phyloP scores from a whole-genome alignment of 2,329 filamentous ascomycete species.

The Colletotrichum godetiae region DNA sequence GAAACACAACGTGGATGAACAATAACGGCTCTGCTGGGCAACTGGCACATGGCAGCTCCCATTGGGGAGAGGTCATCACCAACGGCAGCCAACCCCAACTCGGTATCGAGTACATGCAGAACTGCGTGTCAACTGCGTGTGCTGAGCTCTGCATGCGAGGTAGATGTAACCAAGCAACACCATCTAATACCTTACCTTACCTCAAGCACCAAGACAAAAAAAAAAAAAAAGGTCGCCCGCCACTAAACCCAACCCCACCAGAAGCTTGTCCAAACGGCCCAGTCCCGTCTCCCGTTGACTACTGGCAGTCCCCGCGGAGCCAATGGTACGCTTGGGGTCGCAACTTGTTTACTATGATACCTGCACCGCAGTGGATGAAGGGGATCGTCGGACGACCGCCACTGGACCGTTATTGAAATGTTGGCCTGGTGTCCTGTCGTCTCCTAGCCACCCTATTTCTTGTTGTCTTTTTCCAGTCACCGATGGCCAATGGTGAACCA shows the following conservation, averaged over 20 bases:
- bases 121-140: background rate
- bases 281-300: slow-evolving; percentile 28
- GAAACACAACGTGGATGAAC: background rate
- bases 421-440: slow-evolving; percentile 9
- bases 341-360: slow-evolving; percentile 21
- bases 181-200: no score
- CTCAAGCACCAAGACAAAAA: no score
- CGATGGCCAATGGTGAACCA: slow-evolving; percentile 21
- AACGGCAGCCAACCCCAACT: background rate
- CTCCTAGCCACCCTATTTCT: slow-evolving; percentile 34
- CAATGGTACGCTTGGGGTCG: slow-evolving; percentile 15
- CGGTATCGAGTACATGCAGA: slow-evolving; percentile 22
- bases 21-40: background rate
- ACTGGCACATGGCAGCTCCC: background rate
- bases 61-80: background rate
- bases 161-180: slow-evolving; percentile 26
- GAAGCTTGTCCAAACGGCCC: slow-evolving; percentile 34
- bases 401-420: slow-evolving; percentile 1
- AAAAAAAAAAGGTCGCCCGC: background rate
- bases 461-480: background rate
- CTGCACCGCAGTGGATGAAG: slow-evolving; percentile 29
- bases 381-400: slow-evolving; percentile 24
- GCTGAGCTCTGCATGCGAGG: background rate
- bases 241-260: slow-evolving; percentile 15
- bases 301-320: slow-evolving; percentile 25